These are phyloP conservation scores for Rhytidiadelphus loreus DNA, from an alignment of 225 moss, liverwort and hornwort species.

Conservation along the genomic window DNA sequence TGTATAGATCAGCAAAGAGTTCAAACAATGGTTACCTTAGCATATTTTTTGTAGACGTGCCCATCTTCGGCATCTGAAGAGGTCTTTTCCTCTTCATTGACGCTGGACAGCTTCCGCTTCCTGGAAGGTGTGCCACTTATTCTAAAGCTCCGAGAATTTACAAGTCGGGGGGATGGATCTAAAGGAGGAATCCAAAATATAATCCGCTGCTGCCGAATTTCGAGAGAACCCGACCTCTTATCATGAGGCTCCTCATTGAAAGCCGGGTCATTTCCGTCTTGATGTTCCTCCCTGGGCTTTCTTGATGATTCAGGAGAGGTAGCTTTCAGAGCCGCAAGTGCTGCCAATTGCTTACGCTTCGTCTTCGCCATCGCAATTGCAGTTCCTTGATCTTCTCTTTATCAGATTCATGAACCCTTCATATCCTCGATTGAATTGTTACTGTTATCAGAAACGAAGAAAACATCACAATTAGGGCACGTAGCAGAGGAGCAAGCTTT, in stretches of 20 bases:
- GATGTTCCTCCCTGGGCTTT: neutral
- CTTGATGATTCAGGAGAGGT: constrained; percentile 4
- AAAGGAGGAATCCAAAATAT: constrained; percentile 48
- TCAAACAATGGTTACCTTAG: constrained; percentile 21
- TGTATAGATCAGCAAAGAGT: neutral
- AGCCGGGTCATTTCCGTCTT: neutral
- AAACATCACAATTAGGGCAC: neutral
- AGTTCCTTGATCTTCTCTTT: neutral
- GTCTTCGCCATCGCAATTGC: constrained; percentile 40
- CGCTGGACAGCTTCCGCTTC: constrained; percentile 22
- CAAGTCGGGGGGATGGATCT: constrained; percentile 16
- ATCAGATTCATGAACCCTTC: neutral
- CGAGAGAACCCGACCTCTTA: constrained; percentile 1
- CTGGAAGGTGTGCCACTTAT: constrained; percentile 13
- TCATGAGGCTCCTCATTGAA: neutral
- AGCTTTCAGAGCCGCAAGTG: constrained; percentile 34
- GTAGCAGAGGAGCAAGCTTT: neutral
- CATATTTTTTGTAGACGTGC: constrained; percentile 24
- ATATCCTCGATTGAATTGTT: neutral
- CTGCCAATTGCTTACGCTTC: constrained; percentile 55
- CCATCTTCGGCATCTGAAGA: constrained; percentile 26
- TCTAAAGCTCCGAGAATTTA: constrained; percentile 17
- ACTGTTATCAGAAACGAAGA: neutral
- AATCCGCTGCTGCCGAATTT: constrained; percentile 43
- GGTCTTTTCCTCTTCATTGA: constrained; percentile 8